These are phyloP conservation scores for Lineolata rhizophorae DNA, from an alignment of 495 filamentous ascomycete genomes.

Conservation along the genomic window DNA sequence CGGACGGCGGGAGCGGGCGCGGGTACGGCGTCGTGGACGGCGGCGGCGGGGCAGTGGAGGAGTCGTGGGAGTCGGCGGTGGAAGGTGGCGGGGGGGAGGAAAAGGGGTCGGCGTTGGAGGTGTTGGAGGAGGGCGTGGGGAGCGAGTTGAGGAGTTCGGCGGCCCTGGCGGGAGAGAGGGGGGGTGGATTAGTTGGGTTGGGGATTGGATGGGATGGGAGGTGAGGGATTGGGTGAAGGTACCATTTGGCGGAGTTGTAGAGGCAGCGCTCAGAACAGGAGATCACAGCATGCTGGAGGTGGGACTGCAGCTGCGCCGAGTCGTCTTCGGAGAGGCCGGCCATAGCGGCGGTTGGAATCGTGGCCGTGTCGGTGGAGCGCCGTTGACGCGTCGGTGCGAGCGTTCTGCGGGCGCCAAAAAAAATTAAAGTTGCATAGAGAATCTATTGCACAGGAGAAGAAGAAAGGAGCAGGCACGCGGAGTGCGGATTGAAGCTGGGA, in stretches of 20 bases:
- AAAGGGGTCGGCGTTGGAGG: conserved; percentile 29
- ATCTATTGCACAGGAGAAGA: too few species aligned
- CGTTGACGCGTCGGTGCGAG: background rate
- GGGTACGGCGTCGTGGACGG: too few species aligned
- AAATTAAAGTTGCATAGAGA: background rate
- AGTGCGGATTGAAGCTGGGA: too few species aligned
- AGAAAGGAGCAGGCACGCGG: too few species aligned
- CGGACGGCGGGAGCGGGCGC: too few species aligned
- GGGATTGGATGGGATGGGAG: background rate
- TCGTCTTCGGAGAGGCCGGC: conserved; percentile 13
- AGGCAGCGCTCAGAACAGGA: conserved; percentile 90
- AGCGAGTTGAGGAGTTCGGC: conserved; percentile 85
- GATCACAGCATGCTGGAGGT: conserved; percentile 62
- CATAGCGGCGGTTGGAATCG: too few species aligned
- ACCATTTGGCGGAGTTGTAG: conserved; percentile 97
- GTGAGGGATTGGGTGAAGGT: conserved; percentile 6
- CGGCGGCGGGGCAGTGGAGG: too few species aligned
- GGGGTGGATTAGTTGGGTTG: conserved; percentile 1
- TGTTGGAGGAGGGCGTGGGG: too few species aligned
- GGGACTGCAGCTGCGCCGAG: conserved; percentile 27
- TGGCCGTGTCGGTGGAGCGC: too few species aligned
- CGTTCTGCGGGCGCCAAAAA: background rate
- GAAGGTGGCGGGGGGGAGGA: background rate
- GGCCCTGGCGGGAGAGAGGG: conserved; percentile 34
- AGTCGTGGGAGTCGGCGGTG: too few species aligned